Conservation (phyloP, 2,329 filamentous ascomycete genomes). For the Geosmithia putterillii region DNA sequence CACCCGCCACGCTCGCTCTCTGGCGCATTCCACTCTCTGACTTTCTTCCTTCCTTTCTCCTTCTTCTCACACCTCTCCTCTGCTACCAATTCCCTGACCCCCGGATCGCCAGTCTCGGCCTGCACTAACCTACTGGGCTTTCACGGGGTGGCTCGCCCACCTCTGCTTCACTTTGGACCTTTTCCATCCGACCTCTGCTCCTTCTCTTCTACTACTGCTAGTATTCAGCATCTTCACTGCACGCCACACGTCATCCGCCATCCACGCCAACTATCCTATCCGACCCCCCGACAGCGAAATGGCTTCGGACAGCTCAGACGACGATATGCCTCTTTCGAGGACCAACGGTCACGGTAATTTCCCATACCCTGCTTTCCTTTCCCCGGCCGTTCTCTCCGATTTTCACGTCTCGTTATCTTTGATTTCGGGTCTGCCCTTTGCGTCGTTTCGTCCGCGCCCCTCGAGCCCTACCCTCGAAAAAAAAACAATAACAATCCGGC, state of each 20-base stretch:
- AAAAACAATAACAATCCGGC: too few relatives aligned
- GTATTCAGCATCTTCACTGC: neutral
- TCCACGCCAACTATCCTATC: neutral
- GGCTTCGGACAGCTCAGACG: conserved; percentile 55
- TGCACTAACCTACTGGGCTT: neutral
- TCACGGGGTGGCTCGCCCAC: conserved; percentile 3
- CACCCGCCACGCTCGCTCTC: conserved; percentile 1
- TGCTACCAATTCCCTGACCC: neutral
- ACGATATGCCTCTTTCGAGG: conserved; percentile 68
- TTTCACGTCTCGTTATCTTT: neutral
- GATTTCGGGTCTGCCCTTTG: neutral
- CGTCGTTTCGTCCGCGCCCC: neutral
- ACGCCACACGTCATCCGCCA: neutral
- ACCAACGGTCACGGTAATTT: conserved; percentile 57
- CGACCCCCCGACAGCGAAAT: conserved; percentile 22
- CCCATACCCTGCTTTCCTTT: conserved; percentile 19
- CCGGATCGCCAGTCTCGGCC: neutral
- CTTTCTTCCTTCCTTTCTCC: neutral
- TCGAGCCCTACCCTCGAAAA: too few relatives aligned
- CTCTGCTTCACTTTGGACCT: neutral
- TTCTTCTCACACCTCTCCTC: neutral
- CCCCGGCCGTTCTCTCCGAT: neutral
- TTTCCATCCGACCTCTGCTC: neutral
- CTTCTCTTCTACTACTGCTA: neutral
- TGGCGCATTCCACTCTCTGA: conserved; percentile 2